Evolutionary conservation across 1,284 basidiomycete genomes (phyloP).

Genomic region (Volvariella surrecta): DNA sequence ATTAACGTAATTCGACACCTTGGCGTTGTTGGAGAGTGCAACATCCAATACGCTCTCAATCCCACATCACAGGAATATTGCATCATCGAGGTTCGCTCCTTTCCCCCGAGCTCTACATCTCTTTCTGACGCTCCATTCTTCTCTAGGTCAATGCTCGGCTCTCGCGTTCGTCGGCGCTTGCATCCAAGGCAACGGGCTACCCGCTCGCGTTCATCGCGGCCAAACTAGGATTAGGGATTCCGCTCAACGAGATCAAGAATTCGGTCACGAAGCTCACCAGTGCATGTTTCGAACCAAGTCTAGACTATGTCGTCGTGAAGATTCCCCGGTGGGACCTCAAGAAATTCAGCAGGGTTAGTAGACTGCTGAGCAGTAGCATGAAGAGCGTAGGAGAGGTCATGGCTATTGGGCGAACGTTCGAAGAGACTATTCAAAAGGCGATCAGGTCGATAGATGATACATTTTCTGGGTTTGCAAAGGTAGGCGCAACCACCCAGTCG

Average conservation of each 20-base stretch:
- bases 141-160: conserved; percentile 93
- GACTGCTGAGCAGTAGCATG: conserved; percentile 88
- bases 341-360: conserved; percentile 92
- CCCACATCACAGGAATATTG: conserved; percentile 94
- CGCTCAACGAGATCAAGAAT: conserved; percentile 97
- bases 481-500: conserved; percentile 21
- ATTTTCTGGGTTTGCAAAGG: conserved; percentile 89
- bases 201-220: conserved; percentile 98
- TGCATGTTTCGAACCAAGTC: conserved; percentile 96
- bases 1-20: conserved; percentile 98
- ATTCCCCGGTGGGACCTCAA: conserved; percentile 99
- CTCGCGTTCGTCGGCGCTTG: conserved; percentile 94
- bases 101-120: neutral
- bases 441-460: conserved; percentile 95
- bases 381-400: conserved; percentile 99
- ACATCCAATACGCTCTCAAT: conserved; percentile 98
- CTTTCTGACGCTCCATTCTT: neutral
- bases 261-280: conserved; percentile 93
- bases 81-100: conserved; percentile 78
- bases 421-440: conserved; percentile 97
- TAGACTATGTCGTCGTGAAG: conserved; percentile 98
- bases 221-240: conserved; percentile 94
- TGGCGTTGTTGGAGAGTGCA: conserved; percentile 97
- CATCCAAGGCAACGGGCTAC: conserved; percentile 98
- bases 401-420: conserved; percentile 97